These are phyloP conservation scores for Bolboschoenoplectus hybrid DNA, from an alignment of 202 grass and related monocot species.

Conservation along the genomic window DNA sequence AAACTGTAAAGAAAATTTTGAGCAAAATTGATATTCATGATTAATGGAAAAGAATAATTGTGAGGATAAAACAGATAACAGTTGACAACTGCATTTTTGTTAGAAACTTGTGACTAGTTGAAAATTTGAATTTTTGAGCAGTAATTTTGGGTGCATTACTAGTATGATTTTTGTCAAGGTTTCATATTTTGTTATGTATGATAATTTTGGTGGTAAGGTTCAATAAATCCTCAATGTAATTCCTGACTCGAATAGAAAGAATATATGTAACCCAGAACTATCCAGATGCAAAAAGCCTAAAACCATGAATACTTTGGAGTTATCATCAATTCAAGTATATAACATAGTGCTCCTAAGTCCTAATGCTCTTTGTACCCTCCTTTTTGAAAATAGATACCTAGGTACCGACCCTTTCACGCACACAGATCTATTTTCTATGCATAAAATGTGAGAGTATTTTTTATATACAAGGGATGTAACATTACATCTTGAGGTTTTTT, in stretches of 20 bases:
- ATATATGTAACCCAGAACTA: neutral
- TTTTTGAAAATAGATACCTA: neutral
- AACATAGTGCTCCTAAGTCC: neutral
- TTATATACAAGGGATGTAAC: neutral
- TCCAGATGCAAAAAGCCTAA: neutral
- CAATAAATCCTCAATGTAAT: neutral
- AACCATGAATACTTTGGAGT: neutral
- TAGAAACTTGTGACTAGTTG: neutral
- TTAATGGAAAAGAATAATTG: neutral
- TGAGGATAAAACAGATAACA: slow-evolving; percentile 1
- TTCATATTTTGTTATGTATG: neutral
- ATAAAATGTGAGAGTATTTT: neutral
- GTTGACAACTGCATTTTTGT: neutral
- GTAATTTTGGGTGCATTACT: neutral
- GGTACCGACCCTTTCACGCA: neutral
- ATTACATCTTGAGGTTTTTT: slow-evolving; percentile 1
- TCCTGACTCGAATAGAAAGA: neutral
- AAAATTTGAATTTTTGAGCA: slow-evolving; percentile 6
- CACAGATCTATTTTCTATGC: neutral
- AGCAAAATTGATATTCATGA: slow-evolving; percentile 3
- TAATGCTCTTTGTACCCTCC: neutral
- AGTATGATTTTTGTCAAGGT: neutral
- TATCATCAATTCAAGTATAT: neutral
- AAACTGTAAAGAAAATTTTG: neutral
- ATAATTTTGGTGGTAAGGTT: neutral